phyloP scores from a whole-genome alignment of 2,329 filamentous ascomycete species.

The Pestalotiopsis sp. region DNA sequence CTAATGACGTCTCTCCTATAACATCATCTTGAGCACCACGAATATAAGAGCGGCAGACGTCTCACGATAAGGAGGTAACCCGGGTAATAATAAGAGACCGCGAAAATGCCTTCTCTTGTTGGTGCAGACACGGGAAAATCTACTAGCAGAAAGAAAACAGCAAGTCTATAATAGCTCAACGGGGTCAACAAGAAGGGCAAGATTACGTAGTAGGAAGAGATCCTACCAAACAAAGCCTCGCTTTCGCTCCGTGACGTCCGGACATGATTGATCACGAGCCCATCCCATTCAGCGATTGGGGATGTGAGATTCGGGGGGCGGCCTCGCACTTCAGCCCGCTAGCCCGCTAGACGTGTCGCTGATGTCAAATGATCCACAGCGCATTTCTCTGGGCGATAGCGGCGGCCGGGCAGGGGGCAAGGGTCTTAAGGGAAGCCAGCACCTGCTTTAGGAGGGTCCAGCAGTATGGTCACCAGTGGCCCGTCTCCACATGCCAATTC shows the following conservation, averaged over 20 bases:
- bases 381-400: conserved; percentile 1
- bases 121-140: neutral
- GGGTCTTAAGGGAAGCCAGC: neutral
- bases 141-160: neutral
- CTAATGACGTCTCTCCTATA: conserved; percentile 2
- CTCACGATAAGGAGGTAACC: neutral
- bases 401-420: neutral
- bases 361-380: conserved; percentile 12
- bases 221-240: neutral
- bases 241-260: conserved; percentile 4
- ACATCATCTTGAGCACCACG: neutral
- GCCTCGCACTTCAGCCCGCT: neutral
- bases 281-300: neutral
- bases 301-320: neutral
- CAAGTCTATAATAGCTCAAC: neutral
- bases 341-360: neutral
- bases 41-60: neutral
- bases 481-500: neutral
- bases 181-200: neutral
- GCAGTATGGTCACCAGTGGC: neutral
- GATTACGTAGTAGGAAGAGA: neutral
- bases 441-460: too few species aligned
- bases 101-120: neutral
- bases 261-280: conserved; percentile 5
- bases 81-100: neutral